Base-by-base conservation (phyloP, 768 basidiomycete genomes). In the Hygrocybe coccinea region DNA sequence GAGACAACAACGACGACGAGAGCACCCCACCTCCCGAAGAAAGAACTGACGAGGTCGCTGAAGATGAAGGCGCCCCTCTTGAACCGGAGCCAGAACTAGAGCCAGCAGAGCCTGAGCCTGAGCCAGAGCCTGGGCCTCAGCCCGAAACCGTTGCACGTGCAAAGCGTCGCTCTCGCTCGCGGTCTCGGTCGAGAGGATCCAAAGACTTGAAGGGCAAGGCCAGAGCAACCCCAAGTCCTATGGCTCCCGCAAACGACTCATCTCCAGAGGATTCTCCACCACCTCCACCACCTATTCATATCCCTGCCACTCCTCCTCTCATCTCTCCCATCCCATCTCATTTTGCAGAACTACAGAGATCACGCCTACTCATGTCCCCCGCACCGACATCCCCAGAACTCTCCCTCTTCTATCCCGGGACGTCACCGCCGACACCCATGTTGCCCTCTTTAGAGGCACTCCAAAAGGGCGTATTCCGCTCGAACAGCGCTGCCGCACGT, bases 401-500 rank as follows among this genome's bases (percentile, higher is more conserved):
- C 38, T 75, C 81, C 6, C 65, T 82, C 56, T 76, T 82, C 58
- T 85, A 85, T 66, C 81, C 85, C n/a, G 82, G 81, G 12, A 79
- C 82, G 15, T 80, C 85, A 5, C 81, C 85, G 2, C 76, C 85
- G 6, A 85, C 84, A 2, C 86, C 88, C 15, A 68, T 83, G 62
- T 69, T 87, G 35, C 91, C 91, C 0, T 82, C 89, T 3, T 76
- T 95, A 5, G 87, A 91, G 63, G 88, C 86, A 19, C 73, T 95
- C 36, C 85, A 86, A 65, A 82, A 77, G 63, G 86, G 87, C 14
- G 79, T 97, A 2, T 85, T 90, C 64, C 85, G 94, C 17, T 95
- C 94, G 2, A 94, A 95, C 67, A 95, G 93, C 64, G 90, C 89
- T n/a, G 89, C 83, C 29, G 74, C 74, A 33, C 75, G 88, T 46